A percentile compares a stretch with the other conserved stretches of the same genome.
Evolutionary conservation across 2,329 filamentous ascomycete genomes (phyloP).

Genomic region (Talaromyces pinophilus): DNA sequence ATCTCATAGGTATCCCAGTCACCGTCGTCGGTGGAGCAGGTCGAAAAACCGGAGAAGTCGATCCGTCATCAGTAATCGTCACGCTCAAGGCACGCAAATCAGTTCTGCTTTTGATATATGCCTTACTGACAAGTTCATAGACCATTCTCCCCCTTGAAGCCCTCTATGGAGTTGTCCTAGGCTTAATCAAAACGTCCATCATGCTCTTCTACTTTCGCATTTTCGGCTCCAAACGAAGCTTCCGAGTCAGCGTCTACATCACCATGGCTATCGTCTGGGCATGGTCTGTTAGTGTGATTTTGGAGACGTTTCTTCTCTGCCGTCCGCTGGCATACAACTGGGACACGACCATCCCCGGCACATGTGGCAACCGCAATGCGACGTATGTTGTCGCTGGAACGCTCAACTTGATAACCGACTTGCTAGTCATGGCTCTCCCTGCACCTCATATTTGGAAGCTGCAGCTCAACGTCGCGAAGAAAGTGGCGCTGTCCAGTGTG

Average conservation of each 20-base stretch:
- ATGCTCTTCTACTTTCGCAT: conserved; percentile 18
- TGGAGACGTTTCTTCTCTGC: conserved; percentile 15
- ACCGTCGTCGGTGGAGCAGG: neutral
- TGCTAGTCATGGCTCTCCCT: conserved; percentile 14
- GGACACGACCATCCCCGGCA: conserved; percentile 1
- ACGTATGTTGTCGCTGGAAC: conserved; percentile 12
- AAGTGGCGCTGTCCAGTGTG: conserved; percentile 4
- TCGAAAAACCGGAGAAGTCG: neutral
- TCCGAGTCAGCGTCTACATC: neutral
- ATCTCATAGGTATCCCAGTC: neutral
- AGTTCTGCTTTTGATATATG: neutral
- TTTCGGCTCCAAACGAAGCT: conserved; percentile 1
- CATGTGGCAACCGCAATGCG: conserved; percentile 13
- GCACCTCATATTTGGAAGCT: conserved; percentile 13
- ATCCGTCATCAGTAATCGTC: neutral
- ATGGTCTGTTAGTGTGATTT: conserved; percentile 6
- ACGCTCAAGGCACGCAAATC: neutral
- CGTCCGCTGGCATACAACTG: conserved; percentile 9
- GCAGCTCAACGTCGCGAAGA: neutral
- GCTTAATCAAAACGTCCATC: conserved; percentile 2
- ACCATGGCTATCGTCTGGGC: conserved; percentile 5
- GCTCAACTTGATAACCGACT: conserved; percentile 12
- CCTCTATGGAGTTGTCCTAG: neutral
- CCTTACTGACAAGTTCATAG: neutral
- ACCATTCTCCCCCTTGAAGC: neutral